Evolutionary conservation across 164 flowering plant genomes (phyloP), one percentile per base, ranked within the genome.

Genomic region (Kalanchoe fedtschenkoi): DNA sequence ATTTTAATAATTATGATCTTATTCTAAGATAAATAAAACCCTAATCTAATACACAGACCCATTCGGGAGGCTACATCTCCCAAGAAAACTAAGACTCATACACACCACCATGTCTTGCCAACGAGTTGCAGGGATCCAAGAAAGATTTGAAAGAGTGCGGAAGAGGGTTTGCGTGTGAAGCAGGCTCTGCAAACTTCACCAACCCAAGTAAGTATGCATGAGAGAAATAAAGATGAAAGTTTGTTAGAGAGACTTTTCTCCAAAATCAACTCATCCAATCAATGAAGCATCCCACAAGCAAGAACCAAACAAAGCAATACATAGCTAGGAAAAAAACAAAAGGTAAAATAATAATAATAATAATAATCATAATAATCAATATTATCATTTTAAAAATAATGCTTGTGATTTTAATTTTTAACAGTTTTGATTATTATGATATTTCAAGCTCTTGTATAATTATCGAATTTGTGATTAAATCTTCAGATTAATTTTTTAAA

Each of bases 121-220:
- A n/a, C n/a, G n/a, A n/a, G n/a, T 51, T 51, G 56, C 56, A 51
- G 56, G 26, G 56, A 51, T 51, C 56, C 32, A 51, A 51, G 32
- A 26, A 51, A 17, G 32, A 51, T 51, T 26, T 51, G 54, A 47
- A 29, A 7, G 28, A 42, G 9, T 47, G 28, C 9, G 21, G 28
- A 24, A 51, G 56, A 2, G 17, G 26, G 15, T 51, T 51, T 51
- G 56, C 56, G 56, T 51, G 56, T 24, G 26, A 26, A 51, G 15
- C 21, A 24, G 26, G 30, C 15, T 32, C 56, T 51, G 56, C 56
- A 51, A 51, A 51, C 32, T 2, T 17, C 56, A 51, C 32, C 32
- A 51, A 24, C 24, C 28, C 56, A 13, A 51, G 32, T 32, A 51
- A 51, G 5, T 30, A 51, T 24, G 56, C 33, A 51, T 10, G 56